These are phyloP conservation scores for Neospora caninum DNA, from an alignment of 169 alveolate species.

Conservation along the genomic window DNA sequence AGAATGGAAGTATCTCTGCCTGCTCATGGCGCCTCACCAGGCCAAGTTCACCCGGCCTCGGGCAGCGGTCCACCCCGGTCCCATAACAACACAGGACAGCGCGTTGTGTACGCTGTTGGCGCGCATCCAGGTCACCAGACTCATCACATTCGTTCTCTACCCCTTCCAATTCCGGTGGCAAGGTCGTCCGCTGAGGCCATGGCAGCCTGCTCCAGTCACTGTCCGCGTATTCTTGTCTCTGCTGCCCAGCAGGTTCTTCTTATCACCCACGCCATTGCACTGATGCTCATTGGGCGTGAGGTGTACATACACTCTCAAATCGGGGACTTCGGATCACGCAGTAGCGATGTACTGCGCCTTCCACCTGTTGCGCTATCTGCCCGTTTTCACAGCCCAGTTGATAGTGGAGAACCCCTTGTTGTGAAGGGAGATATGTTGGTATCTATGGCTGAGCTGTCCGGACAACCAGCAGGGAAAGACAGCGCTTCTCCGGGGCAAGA, in stretches of 20 bases:
- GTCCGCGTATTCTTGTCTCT: constrained; percentile 22
- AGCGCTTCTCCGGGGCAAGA: not conserved
- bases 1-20: not conserved
- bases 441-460: not conserved
- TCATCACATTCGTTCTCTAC: not conserved
- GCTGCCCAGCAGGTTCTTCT: constrained; percentile 35
- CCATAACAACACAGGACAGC: not conserved
- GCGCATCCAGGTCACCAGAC: not conserved
- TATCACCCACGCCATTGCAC: constrained; percentile 26
- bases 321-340: not conserved
- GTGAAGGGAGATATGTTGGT: not conserved
- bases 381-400: not conserved
- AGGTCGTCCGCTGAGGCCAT: constrained; percentile 19
- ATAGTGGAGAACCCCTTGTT: not conserved
- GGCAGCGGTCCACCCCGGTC: not conserved
- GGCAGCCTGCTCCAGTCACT: constrained; percentile 33
- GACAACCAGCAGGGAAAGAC: not conserved
- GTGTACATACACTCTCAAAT: not conserved
- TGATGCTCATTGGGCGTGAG: constrained; percentile 9
- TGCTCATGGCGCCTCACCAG: not conserved
- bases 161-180: not conserved
- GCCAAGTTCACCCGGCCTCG: not conserved
- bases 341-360: not conserved
- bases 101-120: not conserved
- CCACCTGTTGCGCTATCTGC: not conserved